Conservation (phyloP, 768 basidiomycete genomes). For the Gyrodon lividus region DNA sequence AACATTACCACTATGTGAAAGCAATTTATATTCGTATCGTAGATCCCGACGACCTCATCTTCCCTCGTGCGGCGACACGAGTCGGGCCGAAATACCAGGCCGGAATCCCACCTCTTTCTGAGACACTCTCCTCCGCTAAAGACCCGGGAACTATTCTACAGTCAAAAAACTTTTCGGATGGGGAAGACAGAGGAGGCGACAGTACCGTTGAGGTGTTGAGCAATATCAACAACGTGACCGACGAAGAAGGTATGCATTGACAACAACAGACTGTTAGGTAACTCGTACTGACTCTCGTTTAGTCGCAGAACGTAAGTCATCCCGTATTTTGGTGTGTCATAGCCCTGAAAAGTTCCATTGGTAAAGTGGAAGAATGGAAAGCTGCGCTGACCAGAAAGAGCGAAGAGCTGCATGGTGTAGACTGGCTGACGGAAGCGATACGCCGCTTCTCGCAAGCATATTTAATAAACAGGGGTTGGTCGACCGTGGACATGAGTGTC, state of each 20-base stretch:
- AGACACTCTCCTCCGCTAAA: slow-evolving; percentile 41
- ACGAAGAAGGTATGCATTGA: slow-evolving; percentile 60
- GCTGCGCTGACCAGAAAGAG: slow-evolving; percentile 50
- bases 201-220: slow-evolving; percentile 73
- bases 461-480: slow-evolving; percentile 52
- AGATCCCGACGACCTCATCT: slow-evolving; percentile 98
- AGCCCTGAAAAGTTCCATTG: slow-evolving; percentile 3
- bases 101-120: slow-evolving; percentile 41
- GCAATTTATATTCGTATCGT: slow-evolving; percentile 30
- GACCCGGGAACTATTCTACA: background rate
- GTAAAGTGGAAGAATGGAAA: slow-evolving; percentile 67
- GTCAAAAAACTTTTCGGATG: slow-evolving; percentile 14
- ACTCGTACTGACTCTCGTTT: slow-evolving; percentile 21
- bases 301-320: slow-evolving; percentile 58
- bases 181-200: slow-evolving; percentile 66
- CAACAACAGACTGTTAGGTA: slow-evolving; percentile 13
- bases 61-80: slow-evolving; percentile 90
- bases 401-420: slow-evolving; percentile 60
- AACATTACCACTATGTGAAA: slow-evolving; percentile 12
- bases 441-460: slow-evolving; percentile 71
- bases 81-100: slow-evolving; percentile 87
- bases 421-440: slow-evolving; percentile 78
- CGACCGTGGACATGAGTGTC: slow-evolving; percentile 62
- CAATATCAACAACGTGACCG: slow-evolving; percentile 59
- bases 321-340: background rate